Base-by-base conservation (phyloP, 768 basidiomycete genomes). In the Coprinopsis sp. region DNA sequence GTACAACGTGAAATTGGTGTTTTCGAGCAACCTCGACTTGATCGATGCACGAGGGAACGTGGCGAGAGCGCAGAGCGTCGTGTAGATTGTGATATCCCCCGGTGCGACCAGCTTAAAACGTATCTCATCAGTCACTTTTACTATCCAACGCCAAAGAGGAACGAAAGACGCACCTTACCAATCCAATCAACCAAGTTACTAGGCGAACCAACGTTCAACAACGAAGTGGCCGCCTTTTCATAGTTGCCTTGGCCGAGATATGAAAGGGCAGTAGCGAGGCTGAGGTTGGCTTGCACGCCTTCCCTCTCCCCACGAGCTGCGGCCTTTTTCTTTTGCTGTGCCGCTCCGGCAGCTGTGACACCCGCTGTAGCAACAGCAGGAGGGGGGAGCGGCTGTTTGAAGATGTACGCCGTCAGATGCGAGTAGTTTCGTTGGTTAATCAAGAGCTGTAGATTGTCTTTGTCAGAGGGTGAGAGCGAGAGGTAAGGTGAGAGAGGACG, bases 391-490 rank as follows among this genome's bases (percentile, higher is more conserved):
- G 12, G 70, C 60, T 2, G 67, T 65, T 96, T 96, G 78, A 86
- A 91, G 23, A 96, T 82, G 60, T 96, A 94, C n/a, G 88, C 92
- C 6, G 86, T 76, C 28, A 96, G 77, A 58, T 92, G 89, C 2
- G 86, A 70, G 63, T 92, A 93, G 63, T 89, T 91, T 50, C 79
- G 73, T 64, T 91, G 87, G 66, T 93, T 89, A 50, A 94, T 76
- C 31, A 92, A 77, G 29, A 93, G 77, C 90, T 91, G 19, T 12
- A n/a, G n/a, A n/a, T n/a, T n/a, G 41, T 12, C 36, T 30, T 18
- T 19, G 51, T 14, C 41, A 43, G 8, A 19, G 18, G 33, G 40
- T 12, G 27, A n/a, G n/a, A n/a, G n/a, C n/a, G 29, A 46, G 25
- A 25, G 42, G 4, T 47, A 22, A 38, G 28, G 30, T 38, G 7